Evolutionary conservation across 2,329 filamentous ascomycete species (phyloP).

Genomic region (Ilyonectria mors-panacis): DNA sequence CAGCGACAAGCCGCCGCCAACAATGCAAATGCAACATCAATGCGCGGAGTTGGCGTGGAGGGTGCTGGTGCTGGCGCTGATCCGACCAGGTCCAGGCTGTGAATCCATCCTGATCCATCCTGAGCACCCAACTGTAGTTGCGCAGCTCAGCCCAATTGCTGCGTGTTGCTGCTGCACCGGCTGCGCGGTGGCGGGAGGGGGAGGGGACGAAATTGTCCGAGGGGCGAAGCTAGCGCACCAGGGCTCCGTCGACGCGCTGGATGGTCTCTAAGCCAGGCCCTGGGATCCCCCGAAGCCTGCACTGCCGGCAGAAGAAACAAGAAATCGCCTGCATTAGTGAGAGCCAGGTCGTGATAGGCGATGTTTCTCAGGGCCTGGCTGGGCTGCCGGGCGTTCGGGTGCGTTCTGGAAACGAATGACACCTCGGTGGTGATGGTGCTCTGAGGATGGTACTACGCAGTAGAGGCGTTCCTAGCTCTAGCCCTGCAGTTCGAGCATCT

Average conservation of each 20-base stretch:
- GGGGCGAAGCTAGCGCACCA: slow-evolving; percentile 17
- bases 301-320: slow-evolving; percentile 14
- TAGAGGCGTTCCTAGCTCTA: not conserved
- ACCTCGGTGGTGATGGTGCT: slow-evolving; percentile 26
- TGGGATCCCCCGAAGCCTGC: slow-evolving; percentile 1
- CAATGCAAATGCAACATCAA: slow-evolving; percentile 11
- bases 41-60: slow-evolving; percentile 2
- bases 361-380: slow-evolving; percentile 12
- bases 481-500: not conserved
- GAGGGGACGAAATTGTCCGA: slow-evolving; percentile 22
- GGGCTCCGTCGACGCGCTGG: not conserved
- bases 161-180: not conserved
- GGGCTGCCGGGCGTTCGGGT: slow-evolving; percentile 4
- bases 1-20: not conserved
- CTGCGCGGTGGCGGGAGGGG: slow-evolving; percentile 6
- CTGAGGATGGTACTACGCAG: not conserved
- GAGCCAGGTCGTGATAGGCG: not conserved
- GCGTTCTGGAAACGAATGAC: slow-evolving; percentile 22
- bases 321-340: slow-evolving; percentile 16
- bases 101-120: slow-evolving; percentile 9
- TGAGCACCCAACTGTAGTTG: slow-evolving; percentile 6
- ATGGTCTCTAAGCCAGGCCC: not conserved
- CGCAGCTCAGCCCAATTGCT: not conserved
- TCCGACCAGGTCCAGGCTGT: slow-evolving; percentile 20
- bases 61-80: slow-evolving; percentile 24